Evolutionary conservation across 140 eudicot genomes (phyloP), one percentile per base, ranked within the genome.

Genomic region (Stevia rebaudiana): DNA sequence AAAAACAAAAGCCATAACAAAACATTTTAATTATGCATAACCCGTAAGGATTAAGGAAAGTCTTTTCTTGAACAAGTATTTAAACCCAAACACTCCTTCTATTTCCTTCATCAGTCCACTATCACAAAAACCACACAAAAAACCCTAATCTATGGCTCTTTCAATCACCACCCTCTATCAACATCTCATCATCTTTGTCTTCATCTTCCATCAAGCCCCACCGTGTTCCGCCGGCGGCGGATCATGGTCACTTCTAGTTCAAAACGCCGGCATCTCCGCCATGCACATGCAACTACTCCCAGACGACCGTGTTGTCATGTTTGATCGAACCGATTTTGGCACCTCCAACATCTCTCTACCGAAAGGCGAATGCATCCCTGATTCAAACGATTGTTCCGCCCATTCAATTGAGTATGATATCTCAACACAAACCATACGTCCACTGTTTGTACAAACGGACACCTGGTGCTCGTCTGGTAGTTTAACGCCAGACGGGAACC

Each of bases 201-300:
- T 60, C 33, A 17, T 37, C 39, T 11, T 63, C 35, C 51, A 35
- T 57, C 40, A 55, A 41, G 44, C 71, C 22, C 68, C 13, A 16
- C 58, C 40, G 2, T 43, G 48, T 51, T 28, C 61, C 36, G 68
- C 76, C 5, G 22, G 53, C 24, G 84, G 70, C 3, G 88, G 80
- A 36, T 43, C 42, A 46, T 82, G 87, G 84, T 56, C 42, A 0
- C 25, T 79, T 30, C 48, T 78, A 37, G 78, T 69, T 0, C 63
- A 36, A 13, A 76, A 46, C 70, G 74, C 69, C 5, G 96, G 96
- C 69, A 73, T 82, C 41, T 70, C 90, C 40, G 87, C 95, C 82
- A 89, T 89, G 97, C 95, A 85, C 84, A 89, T 89, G 95, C 97
- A 89, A 49, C 91, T 83, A 57, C 83, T 89, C 47, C 57, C 73